Conservation (phyloP, 768 basidiomycete species). For the Mycena latifolia region DNA sequence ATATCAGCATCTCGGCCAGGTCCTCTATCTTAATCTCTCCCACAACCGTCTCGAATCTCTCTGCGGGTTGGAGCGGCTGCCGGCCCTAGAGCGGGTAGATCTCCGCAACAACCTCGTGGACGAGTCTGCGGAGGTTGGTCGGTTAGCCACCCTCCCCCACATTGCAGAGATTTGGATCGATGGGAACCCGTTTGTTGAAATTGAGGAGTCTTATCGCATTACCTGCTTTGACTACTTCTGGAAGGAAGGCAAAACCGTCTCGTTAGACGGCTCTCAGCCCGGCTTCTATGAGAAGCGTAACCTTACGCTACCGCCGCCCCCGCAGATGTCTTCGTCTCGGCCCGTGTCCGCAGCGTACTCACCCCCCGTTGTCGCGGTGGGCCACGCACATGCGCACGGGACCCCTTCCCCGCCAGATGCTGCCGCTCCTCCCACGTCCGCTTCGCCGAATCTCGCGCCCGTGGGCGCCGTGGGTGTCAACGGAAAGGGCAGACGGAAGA, state of each 20-base stretch:
- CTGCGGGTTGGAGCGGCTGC: conserved; percentile 92
- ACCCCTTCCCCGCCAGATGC: conserved; percentile 32
- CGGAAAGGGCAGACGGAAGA: conserved; percentile 67
- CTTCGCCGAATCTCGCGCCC: conserved; percentile 60
- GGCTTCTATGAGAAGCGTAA: conserved; percentile 79
- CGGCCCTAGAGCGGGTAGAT: conserved; percentile 87
- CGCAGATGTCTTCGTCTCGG: conserved; percentile 65
- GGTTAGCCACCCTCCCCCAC: conserved; percentile 84
- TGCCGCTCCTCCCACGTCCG: conserved; percentile 43
- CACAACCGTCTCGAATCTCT: conserved; percentile 94
- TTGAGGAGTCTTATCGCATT: conserved; percentile 80
- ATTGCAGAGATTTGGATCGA: conserved; percentile 86
- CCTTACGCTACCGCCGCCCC: conserved; percentile 61
- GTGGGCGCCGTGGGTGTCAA: conserved; percentile 48
- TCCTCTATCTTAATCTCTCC: conserved; percentile 84
- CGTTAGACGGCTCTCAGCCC: conserved; percentile 80
- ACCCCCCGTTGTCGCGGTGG: conserved; percentile 73
- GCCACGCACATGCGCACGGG: conserved; percentile 46
- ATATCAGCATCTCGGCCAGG: conserved; percentile 82
- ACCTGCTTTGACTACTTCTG: conserved; percentile 88
- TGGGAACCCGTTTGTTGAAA: conserved; percentile 84
- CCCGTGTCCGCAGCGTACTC: conserved; percentile 64
- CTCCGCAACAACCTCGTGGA: conserved; percentile 83
- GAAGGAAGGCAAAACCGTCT: conserved; percentile 83
- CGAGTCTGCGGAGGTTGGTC: conserved; percentile 87